These are phyloP conservation scores for Lachnellula hyalina DNA, from an alignment of 2,329 filamentous ascomycete species.

Conservation along the genomic window DNA sequence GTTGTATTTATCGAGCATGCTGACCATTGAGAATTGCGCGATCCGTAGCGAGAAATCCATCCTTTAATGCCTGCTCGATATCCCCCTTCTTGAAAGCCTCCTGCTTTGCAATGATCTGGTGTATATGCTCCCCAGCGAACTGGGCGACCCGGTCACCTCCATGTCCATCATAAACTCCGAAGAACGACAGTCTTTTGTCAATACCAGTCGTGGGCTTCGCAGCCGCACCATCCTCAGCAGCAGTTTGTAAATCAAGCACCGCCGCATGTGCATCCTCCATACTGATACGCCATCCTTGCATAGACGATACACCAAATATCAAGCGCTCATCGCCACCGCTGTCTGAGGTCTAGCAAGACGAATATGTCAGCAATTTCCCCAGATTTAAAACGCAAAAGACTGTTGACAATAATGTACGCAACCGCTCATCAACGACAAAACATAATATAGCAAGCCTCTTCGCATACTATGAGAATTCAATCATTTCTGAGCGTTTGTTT, in stretches of 20 bases:
- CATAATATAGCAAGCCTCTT: not conserved
- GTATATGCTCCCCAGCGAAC: conserved; percentile 87
- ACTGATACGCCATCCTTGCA: conserved; percentile 99
- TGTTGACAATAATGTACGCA: not conserved
- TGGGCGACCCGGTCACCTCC: conserved; percentile 94
- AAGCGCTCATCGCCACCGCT: conserved; percentile 89
- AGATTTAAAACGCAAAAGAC: not conserved
- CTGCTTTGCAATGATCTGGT: conserved; percentile 92
- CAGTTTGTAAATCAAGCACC: conserved; percentile 76
- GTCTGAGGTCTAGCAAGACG: conserved; percentile 64
- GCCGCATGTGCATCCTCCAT: conserved; percentile 97
- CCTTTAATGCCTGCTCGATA: conserved; percentile 93
- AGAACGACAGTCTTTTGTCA: conserved; percentile 77
- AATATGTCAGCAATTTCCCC: conserved; percentile 24
- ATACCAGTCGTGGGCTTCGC: conserved; percentile 51
- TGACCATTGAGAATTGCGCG: conserved; percentile 92
- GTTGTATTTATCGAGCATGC: conserved; percentile 7
- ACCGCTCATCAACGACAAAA: not conserved
- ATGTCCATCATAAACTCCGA: conserved; percentile 96
- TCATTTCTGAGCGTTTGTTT: not conserved
- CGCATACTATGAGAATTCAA: not conserved
- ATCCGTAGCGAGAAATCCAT: conserved; percentile 94
- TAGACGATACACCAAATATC: conserved; percentile 90
- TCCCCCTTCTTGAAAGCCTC: conserved; percentile 87
- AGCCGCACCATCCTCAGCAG: conserved; percentile 40